Percentiles rank a stretch among this genome's conserved stretches.
Conservation (phyloP, 305 asterid genomes). For the Ilex paraguariensis region DNA sequence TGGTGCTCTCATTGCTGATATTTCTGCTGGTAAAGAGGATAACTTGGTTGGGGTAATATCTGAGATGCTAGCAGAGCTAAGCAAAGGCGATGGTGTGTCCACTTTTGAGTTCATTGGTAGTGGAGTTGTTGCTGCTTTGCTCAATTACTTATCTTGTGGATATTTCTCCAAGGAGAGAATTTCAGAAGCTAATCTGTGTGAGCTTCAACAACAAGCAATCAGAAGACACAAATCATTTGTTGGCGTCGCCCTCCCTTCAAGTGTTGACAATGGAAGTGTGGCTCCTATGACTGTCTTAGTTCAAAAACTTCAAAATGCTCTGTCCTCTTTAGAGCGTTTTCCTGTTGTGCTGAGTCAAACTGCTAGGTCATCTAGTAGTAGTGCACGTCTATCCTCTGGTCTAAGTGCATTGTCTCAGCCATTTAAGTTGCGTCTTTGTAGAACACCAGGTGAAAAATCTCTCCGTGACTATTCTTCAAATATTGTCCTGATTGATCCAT, state of each 20-base stretch:
- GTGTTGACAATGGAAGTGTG: slow-evolving; percentile 33
- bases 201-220: slow-evolving; percentile 80
- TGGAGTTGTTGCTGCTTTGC: slow-evolving; percentile 82
- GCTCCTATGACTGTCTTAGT: slow-evolving; percentile 77
- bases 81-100: slow-evolving; percentile 91
- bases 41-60: slow-evolving; percentile 58
- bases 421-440: slow-evolving; percentile 89
- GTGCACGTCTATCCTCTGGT: slow-evolving; percentile 90
- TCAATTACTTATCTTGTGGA: slow-evolving; percentile 88
- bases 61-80: slow-evolving; percentile 82
- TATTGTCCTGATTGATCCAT: slow-evolving; percentile 86
- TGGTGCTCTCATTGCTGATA: slow-evolving; percentile 40
- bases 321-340: slow-evolving; percentile 87
- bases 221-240: slow-evolving; percentile 79
- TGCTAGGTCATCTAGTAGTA: slow-evolving; percentile 69
- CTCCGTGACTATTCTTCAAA: slow-evolving; percentile 97
- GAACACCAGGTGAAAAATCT: slow-evolving; percentile 92
- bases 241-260: slow-evolving; percentile 67
- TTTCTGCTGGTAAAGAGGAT: slow-evolving; percentile 60
- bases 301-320: slow-evolving; percentile 89
- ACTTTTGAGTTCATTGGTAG: slow-evolving; percentile 97
- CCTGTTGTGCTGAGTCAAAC: slow-evolving; percentile 92
- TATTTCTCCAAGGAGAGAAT: slow-evolving; percentile 70
- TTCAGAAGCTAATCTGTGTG: slow-evolving; percentile 64
- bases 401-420: slow-evolving; percentile 91